phyloP scores from a whole-genome alignment of 2,329 filamentous ascomycete genomes.

The Monilinia polystroma region DNA sequence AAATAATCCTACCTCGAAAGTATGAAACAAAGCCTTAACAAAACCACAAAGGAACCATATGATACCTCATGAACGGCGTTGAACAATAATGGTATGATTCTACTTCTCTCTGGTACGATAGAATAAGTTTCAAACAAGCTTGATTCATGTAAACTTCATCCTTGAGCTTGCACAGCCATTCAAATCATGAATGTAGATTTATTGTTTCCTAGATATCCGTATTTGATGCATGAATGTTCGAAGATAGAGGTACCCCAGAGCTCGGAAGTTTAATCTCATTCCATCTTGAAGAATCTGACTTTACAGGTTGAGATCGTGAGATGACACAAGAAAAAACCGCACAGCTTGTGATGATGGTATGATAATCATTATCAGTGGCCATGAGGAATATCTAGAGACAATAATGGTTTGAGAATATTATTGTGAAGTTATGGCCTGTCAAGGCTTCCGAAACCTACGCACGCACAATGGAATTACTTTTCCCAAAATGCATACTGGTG shows the following conservation, averaged over 20 bases:
- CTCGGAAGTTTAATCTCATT: slow-evolving; percentile 13
- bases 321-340: not conserved
- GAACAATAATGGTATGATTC: not conserved
- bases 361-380: not conserved
- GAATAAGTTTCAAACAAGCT: slow-evolving; percentile 17
- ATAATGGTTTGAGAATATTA: slow-evolving; percentile 10
- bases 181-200: not conserved
- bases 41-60: not conserved
- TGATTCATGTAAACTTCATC: slow-evolving; percentile 1
- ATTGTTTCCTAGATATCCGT: slow-evolving; percentile 3
- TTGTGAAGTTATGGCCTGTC: slow-evolving; percentile 6
- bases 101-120: not conserved
- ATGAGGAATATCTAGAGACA: slow-evolving; percentile 11
- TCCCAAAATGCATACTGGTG: slow-evolving; percentile 1
- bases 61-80: not conserved
- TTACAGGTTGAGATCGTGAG: not conserved
- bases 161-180: not conserved
- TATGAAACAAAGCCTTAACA: not conserved
- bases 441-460: not conserved
- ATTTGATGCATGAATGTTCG: slow-evolving; percentile 4
- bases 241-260: not conserved
- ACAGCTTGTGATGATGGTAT: not conserved
- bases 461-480: not conserved
- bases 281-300: not conserved
- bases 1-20: not conserved